Evolutionary conservation across 2,329 filamentous ascomycete species (phyloP), one percentile per base, ranked within the genome.

Genomic region (Mariannaea sp.): DNA sequence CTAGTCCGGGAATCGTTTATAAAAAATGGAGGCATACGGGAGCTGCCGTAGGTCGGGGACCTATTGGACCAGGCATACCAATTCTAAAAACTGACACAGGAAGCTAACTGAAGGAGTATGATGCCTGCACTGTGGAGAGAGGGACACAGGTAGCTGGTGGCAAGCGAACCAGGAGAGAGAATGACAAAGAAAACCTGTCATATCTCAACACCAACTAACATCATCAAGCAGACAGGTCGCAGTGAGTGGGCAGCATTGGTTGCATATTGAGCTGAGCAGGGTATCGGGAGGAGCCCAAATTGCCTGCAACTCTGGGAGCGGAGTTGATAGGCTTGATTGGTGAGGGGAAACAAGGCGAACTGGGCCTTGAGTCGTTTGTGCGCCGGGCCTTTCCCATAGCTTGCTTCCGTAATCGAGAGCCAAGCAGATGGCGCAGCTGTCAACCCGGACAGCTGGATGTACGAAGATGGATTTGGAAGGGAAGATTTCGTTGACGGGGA

Each of bases 81-180:
- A 44, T 41, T 29, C 27, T 26, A 30, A 43, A 49, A 39, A 24
- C 33, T 12, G 33, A 33, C 47, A 47, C 35, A 35, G 46, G 49
- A 44, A 46, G 33, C 49, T 42, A 49, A 14, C 9, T 4, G 9
- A 43, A 44, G 32, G 42, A 52, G 29, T 32, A 32, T 4, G 53
- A 49, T 44, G 47, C 26, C 19, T 7, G 32, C 4, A 24, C 17
- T 38, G 58, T 50, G 59, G 53, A 53, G 53, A 51, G 36, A 13
- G n/a, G 17, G 38, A 32, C 40, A 39, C 33, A 14, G 22, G 16
- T 49, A 64, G 58, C 62, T 54, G 60, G 26, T 54, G 62, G 62
- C 62, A 64, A 24, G 26, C 26, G 13, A 33, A n/a, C 13, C 5
- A 30, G 35, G 43, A 49, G 33, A 30, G 29, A 22, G 26, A 29